phyloP scores from a whole-genome alignment of 75 land plant genomes.

The Cryptomeria japonica region DNA sequence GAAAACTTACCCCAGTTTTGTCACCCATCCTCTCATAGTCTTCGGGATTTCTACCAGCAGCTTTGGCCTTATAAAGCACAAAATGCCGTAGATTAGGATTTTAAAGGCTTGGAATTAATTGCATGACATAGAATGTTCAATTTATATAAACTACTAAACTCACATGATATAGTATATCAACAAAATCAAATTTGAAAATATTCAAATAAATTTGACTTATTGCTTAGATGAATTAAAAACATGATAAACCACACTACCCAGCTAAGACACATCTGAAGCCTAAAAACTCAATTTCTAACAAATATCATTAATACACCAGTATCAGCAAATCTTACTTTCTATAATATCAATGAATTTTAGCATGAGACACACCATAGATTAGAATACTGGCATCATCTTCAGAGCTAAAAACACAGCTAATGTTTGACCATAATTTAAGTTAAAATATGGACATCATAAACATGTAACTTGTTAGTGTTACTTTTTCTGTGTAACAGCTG shows the following conservation, averaged over 20 bases:
- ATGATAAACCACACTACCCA: background rate
- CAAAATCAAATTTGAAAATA: background rate
- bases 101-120: background rate
- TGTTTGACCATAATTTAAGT: background rate
- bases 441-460: too few relatives aligned
- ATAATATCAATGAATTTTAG: background rate
- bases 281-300: background rate
- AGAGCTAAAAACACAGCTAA: background rate
- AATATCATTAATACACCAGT: background rate
- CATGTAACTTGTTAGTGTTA: too few relatives aligned
- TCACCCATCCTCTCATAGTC: slow-evolving; percentile 64
- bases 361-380: background rate
- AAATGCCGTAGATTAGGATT: background rate
- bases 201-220: background rate
- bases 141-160: background rate
- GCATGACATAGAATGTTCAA: background rate
- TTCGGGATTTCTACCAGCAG: slow-evolving; percentile 75
- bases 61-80: slow-evolving; percentile 68
- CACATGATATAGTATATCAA: background rate
- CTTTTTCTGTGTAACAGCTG: too few relatives aligned
- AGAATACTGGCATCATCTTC: background rate
- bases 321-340: background rate
- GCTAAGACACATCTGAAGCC: background rate
- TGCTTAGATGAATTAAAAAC: background rate
- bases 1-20: slow-evolving; percentile 59